phyloP scores from a whole-genome alignment of 257 asterid species.

The Henckelia pumila region DNA sequence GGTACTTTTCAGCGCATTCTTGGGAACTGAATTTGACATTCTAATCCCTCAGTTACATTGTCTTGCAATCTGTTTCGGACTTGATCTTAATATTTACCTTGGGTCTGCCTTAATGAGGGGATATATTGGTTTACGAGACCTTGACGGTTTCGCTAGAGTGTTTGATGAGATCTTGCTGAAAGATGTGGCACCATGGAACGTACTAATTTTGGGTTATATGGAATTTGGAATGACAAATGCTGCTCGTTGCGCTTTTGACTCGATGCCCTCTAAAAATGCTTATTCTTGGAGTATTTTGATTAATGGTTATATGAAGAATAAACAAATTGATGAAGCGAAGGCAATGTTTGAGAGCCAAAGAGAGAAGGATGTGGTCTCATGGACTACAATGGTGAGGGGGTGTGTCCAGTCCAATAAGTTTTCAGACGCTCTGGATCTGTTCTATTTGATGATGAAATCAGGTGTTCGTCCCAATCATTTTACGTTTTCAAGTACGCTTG shows the following conservation, averaged over 20 bases:
- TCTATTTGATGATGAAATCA: slow-evolving; percentile 47
- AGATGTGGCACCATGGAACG: slow-evolving; percentile 68
- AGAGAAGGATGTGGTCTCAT: slow-evolving; percentile 64
- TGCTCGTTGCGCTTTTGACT: slow-evolving; percentile 51
- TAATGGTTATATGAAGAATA: slow-evolving; percentile 59
- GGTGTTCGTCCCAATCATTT: slow-evolving; percentile 62
- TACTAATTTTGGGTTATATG: slow-evolving; percentile 62
- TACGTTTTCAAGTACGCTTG: slow-evolving; percentile 57
- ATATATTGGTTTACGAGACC: slow-evolving; percentile 46
- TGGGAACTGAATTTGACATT: slow-evolving; percentile 36
- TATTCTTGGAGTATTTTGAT: slow-evolving; percentile 71
- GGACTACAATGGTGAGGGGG: slow-evolving; percentile 82
- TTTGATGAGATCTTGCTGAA: slow-evolving; percentile 61
- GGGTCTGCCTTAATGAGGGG: slow-evolving; percentile 84
- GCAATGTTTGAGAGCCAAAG: slow-evolving; percentile 34
- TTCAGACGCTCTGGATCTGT: slow-evolving; percentile 49
- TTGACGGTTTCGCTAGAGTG: slow-evolving; percentile 37
- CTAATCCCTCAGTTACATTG: slow-evolving; percentile 64
- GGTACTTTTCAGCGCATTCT: slow-evolving; percentile 47
- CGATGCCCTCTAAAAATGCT: slow-evolving; percentile 54
- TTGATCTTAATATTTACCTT: slow-evolving; percentile 45
- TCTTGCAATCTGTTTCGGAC: slow-evolving; percentile 43
- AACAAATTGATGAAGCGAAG: slow-evolving; percentile 48
- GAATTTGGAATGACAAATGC: slow-evolving; percentile 54
- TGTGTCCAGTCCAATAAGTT: slow-evolving; percentile 46